Evolutionary conservation across 768 basidiomycete species (phyloP).

Genomic region (Leccinum truebloodii): DNA sequence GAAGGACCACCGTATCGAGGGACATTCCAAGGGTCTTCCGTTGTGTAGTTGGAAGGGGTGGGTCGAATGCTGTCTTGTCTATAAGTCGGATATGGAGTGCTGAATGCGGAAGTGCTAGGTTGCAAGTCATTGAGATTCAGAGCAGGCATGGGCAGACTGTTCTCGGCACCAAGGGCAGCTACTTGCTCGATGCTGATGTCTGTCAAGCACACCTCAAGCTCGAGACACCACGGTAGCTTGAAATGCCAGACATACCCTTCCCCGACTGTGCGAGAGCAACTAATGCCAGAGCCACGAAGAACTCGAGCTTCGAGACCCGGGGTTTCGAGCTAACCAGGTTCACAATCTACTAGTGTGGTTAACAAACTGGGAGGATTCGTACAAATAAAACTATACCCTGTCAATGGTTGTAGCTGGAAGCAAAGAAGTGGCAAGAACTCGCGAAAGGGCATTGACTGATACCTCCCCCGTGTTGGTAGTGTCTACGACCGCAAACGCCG

Average conservation of each 20-base stretch:
- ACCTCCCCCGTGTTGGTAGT: constrained; percentile 70
- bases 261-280: constrained; percentile 84
- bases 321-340: constrained; percentile 82
- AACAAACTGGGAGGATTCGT: not conserved
- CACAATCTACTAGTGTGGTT: constrained; percentile 62
- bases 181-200: constrained; percentile 83
- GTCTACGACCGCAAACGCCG: constrained; percentile 73
- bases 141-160: constrained; percentile 73
- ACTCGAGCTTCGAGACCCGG: constrained; percentile 84
- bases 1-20: constrained; percentile 30
- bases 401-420: constrained; percentile 85
- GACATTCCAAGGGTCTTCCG: constrained; percentile 70
- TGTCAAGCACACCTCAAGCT: constrained; percentile 29
- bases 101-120: constrained; percentile 53
- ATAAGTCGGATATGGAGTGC: constrained; percentile 39
- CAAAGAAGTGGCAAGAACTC: constrained; percentile 74
- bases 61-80: constrained; percentile 48
- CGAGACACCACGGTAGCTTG: not conserved
- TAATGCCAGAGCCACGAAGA: constrained; percentile 87
- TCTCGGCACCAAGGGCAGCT: constrained; percentile 73
- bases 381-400: constrained; percentile 46
- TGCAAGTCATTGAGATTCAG: constrained; percentile 64
- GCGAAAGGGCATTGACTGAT: constrained; percentile 80
- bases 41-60: constrained; percentile 51
- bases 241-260: constrained; percentile 52